Evolutionary conservation across 495 filamentous ascomycete genomes (phyloP), one percentile per base, ranked within the genome.

Genomic region (Aspergillus leporis): DNA sequence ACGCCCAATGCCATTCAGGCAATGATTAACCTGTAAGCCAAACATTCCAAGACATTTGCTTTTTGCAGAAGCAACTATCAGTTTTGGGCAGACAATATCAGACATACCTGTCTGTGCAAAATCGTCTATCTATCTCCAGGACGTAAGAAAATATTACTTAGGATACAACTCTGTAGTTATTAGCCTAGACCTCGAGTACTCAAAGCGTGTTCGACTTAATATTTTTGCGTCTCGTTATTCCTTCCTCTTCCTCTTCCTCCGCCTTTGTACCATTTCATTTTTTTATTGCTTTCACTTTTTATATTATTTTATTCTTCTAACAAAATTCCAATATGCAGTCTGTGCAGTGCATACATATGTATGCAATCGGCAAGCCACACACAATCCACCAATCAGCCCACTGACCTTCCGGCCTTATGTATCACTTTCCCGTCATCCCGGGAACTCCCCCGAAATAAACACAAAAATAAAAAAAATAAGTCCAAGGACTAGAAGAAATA

Each of bases 301-400:
- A n/a, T n/a, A n/a, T n/a, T n/a, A n/a, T 23, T 47, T 47, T n/a
- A 43, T 14, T 7, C 19, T 47, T 47, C 13, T 22, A 10, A 4
- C 43, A n/a, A 38, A 21, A 50, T 50, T 19, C 40, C 34, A 52
- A 52, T 52, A 31, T 52, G 50, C 34, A 52, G 19, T 22, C 18
- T 52, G 50, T 36, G 19, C 32, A 4, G 21, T 41, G 51, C 51
- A 53, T 38, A 38, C 50, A 53, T 23, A 53, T 53, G 51, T 40
- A 41, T 53, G 51, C 34, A 53, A 40, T 40, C 32, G 19, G 43
- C 38, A 53, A 53, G 32, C 51, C 51, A 53, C 51, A 53, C 51
- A 34, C 1, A 53, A 41, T n/a, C 34, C 51, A 25, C 51, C 31
- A 41, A 53, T 38, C 38, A 25, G 21, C 32, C 38, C 30, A 25